A percentile compares a stretch with the other conserved stretches of the same genome.
Conservation (phyloP, 2,329 filamentous ascomycete species). For the Diaporthe citri region DNA sequence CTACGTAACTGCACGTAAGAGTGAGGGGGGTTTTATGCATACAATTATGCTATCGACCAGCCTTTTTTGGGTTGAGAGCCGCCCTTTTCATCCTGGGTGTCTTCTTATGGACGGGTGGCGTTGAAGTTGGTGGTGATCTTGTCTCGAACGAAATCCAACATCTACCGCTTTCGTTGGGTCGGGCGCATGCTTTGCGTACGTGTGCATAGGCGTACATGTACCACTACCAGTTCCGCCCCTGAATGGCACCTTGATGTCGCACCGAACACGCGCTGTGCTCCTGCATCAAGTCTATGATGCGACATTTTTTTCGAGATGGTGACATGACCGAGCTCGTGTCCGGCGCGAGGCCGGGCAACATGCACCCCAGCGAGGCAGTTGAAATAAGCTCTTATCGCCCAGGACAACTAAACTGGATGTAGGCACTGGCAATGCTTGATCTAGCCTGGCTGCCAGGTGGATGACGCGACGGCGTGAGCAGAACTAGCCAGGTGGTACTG, state of each 20-base stretch:
- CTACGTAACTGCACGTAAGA: background rate
- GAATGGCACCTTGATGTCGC: conserved; percentile 11
- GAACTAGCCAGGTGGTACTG: conserved; percentile 22
- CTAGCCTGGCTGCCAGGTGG: background rate
- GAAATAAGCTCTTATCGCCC: conserved; percentile 27
- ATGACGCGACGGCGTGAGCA: conserved; percentile 17
- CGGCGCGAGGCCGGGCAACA: background rate
- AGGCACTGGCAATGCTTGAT: conserved; percentile 25
- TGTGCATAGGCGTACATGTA: conserved; percentile 13
- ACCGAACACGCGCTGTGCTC: background rate
- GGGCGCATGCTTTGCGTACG: background rate
- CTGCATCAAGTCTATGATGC: conserved; percentile 14
- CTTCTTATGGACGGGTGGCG: background rate
- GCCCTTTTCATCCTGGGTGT: background rate
- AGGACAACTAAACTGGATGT: conserved; percentile 13
- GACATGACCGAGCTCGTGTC: conserved; percentile 11
- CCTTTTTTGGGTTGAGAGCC: conserved; percentile 1
- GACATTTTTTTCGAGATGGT: background rate
- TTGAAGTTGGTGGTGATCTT: background rate
- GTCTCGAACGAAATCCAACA: too few species aligned
- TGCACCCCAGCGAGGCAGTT: background rate
- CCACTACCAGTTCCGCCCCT: background rate
- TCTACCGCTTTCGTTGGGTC: background rate
- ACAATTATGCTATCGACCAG: conserved; percentile 13
- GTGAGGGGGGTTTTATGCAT: conserved; percentile 26